Evolutionary conservation across 2,329 filamentous ascomycete genomes (phyloP).

Genomic region (Ceratocystis harringtonii): DNA sequence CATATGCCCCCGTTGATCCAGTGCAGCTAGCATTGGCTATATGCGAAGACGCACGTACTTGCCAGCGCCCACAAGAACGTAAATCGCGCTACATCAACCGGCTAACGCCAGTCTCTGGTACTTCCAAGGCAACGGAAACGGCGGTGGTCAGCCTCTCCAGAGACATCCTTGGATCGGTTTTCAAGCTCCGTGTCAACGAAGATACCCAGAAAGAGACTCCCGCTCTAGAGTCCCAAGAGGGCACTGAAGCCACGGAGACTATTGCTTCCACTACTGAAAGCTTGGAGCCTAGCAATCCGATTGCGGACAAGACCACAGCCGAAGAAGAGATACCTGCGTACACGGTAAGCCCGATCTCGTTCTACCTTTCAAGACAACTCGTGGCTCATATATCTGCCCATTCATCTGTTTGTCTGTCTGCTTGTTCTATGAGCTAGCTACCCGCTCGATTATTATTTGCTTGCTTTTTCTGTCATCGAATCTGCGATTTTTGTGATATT

Average conservation of each 20-base stretch:
- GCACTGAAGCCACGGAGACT: neutral
- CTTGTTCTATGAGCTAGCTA: neutral
- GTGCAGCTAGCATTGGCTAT: slow-evolving; percentile 39
- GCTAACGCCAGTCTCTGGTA: slow-evolving; percentile 36
- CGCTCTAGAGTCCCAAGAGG: neutral
- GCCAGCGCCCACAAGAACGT: slow-evolving; percentile 28
- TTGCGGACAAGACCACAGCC: neutral
- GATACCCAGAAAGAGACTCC: neutral
- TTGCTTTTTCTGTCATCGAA: neutral
- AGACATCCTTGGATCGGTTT: slow-evolving; percentile 47
- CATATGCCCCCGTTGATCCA: slow-evolving; percentile 39
- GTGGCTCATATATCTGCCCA: no score
- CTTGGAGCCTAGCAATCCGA: neutral
- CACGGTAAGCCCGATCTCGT: slow-evolving; percentile 29
- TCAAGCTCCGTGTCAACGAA: slow-evolving; percentile 31
- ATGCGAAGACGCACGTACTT: slow-evolving; percentile 37
- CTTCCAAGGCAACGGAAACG: slow-evolving; percentile 51
- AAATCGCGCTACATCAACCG: slow-evolving; percentile 45
- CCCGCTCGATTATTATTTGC: neutral
- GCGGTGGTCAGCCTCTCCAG: slow-evolving; percentile 51
- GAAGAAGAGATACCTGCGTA: slow-evolving; percentile 20
- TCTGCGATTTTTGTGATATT: neutral
- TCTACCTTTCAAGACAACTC: neutral
- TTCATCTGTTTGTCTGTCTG: no score
- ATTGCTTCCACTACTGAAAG: neutral